phyloP scores from a whole-genome alignment of 768 basidiomycete species.

The Leccinum obscurum region DNA sequence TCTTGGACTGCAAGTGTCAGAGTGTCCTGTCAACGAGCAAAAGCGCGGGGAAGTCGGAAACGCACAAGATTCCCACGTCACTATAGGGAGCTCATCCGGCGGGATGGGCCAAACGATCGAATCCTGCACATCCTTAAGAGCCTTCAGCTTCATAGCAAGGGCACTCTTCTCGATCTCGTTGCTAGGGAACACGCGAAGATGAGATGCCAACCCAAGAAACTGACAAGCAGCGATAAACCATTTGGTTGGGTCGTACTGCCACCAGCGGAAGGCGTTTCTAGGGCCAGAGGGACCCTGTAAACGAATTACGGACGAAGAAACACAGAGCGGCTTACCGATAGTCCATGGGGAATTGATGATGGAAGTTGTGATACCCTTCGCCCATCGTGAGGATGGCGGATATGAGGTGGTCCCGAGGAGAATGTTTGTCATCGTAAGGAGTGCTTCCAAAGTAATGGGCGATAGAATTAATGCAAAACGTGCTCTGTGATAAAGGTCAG shows the following conservation, averaged over 20 bases:
- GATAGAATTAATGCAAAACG: constrained; percentile 87
- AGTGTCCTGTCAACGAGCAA: constrained; percentile 1
- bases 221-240: constrained; percentile 77
- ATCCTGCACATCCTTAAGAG: constrained; percentile 64
- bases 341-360: constrained; percentile 87
- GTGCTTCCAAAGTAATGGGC: constrained; percentile 83
- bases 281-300: constrained; percentile 7
- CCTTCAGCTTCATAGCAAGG: constrained; percentile 81
- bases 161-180: constrained; percentile 86
- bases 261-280: constrained; percentile 75
- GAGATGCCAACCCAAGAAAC: constrained; percentile 67
- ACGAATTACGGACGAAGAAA: neutral
- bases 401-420: constrained; percentile 75
- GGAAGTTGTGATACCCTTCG: constrained; percentile 72
- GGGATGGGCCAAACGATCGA: constrained; percentile 59
- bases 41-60: constrained; percentile 11
- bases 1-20: constrained; percentile 50
- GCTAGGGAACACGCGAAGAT: constrained; percentile 82
- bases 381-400: constrained; percentile 81
- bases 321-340: constrained; percentile 31
- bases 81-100: constrained; percentile 64
- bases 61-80: constrained; percentile 82
- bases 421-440: constrained; percentile 79
- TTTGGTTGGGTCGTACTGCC: constrained; percentile 69
- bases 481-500: constrained; percentile 49